phyloP scores from a whole-genome alignment of 2,329 filamentous ascomycete genomes.

The Sarocladiaceae sp. region DNA sequence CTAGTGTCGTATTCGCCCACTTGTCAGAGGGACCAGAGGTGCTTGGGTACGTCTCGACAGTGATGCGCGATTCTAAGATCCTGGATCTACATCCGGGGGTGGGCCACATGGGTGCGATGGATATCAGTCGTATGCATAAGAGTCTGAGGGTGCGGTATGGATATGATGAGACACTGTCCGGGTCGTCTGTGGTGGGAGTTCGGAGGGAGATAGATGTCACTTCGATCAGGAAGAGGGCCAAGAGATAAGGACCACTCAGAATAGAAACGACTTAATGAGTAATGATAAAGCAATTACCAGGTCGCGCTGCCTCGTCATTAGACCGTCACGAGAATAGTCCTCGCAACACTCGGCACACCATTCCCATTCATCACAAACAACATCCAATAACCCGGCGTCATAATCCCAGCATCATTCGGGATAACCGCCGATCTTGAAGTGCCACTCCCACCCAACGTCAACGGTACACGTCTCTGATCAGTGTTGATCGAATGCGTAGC shows the following conservation, averaged over 20 bases:
- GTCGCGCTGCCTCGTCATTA: neutral
- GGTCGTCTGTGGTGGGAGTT: neutral
- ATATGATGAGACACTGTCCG: neutral
- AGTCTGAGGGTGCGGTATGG: neutral
- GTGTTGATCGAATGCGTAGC: slow-evolving; percentile 54
- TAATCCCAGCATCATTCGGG: slow-evolving; percentile 43
- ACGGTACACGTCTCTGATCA: slow-evolving; percentile 50
- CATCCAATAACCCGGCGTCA: slow-evolving; percentile 50
- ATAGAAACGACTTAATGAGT: no score
- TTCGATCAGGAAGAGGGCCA: neutral
- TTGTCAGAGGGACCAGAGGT: slow-evolving; percentile 15
- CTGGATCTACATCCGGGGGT: neutral
- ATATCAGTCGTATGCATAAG: neutral
- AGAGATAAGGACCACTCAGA: neutral
- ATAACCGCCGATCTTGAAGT: slow-evolving; percentile 34
- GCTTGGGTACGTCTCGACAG: slow-evolving; percentile 14
- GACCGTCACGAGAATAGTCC: slow-evolving; percentile 25
- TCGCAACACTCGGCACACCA: slow-evolving; percentile 42
- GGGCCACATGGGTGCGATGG: neutral
- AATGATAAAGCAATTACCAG: no score
- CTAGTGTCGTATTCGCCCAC: slow-evolving; percentile 13
- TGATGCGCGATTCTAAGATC: slow-evolving; percentile 16
- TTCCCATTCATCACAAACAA: slow-evolving; percentile 43
- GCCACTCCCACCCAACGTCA: slow-evolving; percentile 23
- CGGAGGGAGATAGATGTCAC: neutral